phyloP scores from a whole-genome alignment of 331 rosid species.

The Quercus phellos region DNA sequence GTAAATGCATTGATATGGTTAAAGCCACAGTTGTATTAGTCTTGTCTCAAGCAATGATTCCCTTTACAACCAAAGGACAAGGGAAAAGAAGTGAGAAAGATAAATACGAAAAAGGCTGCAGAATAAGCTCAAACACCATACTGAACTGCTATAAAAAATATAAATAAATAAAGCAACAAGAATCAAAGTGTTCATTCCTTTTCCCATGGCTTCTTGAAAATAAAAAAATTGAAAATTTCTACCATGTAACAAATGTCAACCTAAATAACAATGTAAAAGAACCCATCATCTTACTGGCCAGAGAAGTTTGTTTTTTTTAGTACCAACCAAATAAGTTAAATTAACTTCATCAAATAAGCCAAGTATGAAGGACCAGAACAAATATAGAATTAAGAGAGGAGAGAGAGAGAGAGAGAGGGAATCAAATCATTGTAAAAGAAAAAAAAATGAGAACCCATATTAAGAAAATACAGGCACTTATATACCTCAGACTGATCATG shows the following conservation, averaged over 20 bases:
- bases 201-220: neutral
- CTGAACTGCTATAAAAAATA: neutral
- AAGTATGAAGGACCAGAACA: neutral
- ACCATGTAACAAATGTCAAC: neutral
- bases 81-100: neutral
- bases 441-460: neutral
- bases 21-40: slow-evolving; percentile 9
- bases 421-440: slow-evolving; percentile 4
- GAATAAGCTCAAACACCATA: neutral
- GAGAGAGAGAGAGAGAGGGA: neutral
- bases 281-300: neutral
- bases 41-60: slow-evolving; percentile 5
- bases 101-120: neutral
- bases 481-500: slow-evolving; percentile 97
- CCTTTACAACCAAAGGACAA: neutral
- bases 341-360: neutral
- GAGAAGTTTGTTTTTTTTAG: neutral
- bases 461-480: slow-evolving; percentile 7
- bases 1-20: neutral
- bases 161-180: neutral
- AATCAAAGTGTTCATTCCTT: neutral
- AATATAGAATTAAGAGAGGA: neutral
- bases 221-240: neutral
- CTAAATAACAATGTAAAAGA: neutral
- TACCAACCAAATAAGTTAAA: neutral